Evolutionary conservation across 2,329 filamentous ascomycete species (phyloP).

Genomic region (Annulohypoxylon truncatum): DNA sequence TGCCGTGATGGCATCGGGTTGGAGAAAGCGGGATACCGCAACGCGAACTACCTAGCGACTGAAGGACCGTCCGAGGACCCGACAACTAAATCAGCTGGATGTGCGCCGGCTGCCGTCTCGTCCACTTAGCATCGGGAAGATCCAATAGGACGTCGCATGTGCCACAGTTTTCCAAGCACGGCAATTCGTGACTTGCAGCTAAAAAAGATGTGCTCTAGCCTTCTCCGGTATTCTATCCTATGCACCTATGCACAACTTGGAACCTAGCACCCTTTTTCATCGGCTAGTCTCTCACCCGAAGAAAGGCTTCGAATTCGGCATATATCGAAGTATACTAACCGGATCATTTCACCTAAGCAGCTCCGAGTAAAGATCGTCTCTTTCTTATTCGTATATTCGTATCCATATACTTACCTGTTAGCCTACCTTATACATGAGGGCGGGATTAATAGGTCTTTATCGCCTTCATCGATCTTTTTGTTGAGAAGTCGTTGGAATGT

Average conservation of each 20-base stretch:
- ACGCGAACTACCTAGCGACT: not conserved
- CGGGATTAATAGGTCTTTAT: not conserved
- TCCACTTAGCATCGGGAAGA: constrained; percentile 13
- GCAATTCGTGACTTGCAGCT: constrained; percentile 32
- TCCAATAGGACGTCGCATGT: constrained; percentile 30
- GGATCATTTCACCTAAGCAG: not conserved
- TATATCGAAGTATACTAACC: not conserved
- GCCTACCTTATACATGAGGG: not conserved
- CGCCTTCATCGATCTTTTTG: not conserved
- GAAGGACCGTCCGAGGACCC: constrained; percentile 22
- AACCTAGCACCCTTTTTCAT: not conserved
- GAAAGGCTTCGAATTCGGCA: constrained; percentile 30
- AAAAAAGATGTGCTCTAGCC: constrained; percentile 11
- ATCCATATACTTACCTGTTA: not conserved
- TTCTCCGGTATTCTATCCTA: constrained; percentile 16
- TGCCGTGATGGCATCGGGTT: constrained; percentile 13
- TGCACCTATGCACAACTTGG: constrained; percentile 12
- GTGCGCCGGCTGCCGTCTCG: constrained; percentile 28
- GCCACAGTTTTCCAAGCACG: constrained; percentile 21
- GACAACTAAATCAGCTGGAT: constrained; percentile 23
- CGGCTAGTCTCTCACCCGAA: constrained; percentile 31
- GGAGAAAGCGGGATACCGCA: constrained; percentile 1
- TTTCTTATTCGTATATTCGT: not conserved
- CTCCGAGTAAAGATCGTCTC: not conserved
- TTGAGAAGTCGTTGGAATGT: not conserved